phyloP scores from a whole-genome alignment of 2,329 filamentous ascomycete species.

The Aspergillus tanneri region DNA sequence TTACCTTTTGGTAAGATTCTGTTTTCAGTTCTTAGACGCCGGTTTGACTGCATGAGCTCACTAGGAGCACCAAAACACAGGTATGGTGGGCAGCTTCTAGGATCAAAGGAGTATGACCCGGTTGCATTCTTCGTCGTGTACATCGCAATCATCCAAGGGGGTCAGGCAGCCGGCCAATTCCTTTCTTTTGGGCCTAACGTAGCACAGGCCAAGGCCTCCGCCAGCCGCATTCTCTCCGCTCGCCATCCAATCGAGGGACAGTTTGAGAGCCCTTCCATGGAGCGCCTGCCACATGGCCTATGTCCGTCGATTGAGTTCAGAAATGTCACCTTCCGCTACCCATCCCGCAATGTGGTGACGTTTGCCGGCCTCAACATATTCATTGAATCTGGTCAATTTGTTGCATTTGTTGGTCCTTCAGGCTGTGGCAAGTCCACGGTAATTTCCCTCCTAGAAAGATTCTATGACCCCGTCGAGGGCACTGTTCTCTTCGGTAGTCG shows the following conservation, averaged over 20 bases:
- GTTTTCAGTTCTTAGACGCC: background rate
- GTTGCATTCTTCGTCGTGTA: conserved; percentile 59
- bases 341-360: background rate
- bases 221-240: conserved; percentile 42
- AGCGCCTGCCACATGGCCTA: no score
- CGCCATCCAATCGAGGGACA: no score
- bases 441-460: conserved; percentile 60
- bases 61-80: no score
- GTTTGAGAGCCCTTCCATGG: no score
- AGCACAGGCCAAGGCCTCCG: conserved; percentile 40
- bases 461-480: conserved; percentile 64
- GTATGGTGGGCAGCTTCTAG: conserved; percentile 63
- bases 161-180: conserved; percentile 65
- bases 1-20: conserved; percentile 56
- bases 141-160: conserved; percentile 66
- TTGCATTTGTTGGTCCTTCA: conserved; percentile 57
- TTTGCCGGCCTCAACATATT: conserved; percentile 13
- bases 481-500: conserved; percentile 36
- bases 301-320: no score
- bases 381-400: conserved; percentile 51
- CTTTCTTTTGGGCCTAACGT: conserved; percentile 64
- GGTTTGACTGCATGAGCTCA: no score
- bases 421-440: conserved; percentile 67
- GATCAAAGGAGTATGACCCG: conserved; percentile 48
- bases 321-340: conserved; percentile 11